phyloP scores from a whole-genome alignment of 169 alveolate species.

The Plasmodium fragile region DNA sequence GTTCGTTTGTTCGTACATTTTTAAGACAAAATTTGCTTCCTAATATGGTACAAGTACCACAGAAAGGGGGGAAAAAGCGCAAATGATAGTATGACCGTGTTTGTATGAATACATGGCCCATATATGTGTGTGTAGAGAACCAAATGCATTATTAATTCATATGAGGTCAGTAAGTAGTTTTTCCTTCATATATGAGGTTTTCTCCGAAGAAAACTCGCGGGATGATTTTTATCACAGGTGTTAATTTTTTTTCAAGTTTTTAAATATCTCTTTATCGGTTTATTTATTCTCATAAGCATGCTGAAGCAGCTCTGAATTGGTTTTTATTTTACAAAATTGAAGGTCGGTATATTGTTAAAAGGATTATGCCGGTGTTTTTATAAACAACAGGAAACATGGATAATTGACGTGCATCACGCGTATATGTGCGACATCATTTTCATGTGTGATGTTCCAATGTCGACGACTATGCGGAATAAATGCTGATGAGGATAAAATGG shows the following conservation, averaged over 20 bases:
- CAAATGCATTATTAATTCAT: background rate
- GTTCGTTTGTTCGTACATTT: background rate
- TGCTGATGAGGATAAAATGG: background rate
- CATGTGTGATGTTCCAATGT: background rate
- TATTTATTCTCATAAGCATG: background rate
- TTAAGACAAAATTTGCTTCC: background rate
- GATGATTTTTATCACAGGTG: background rate
- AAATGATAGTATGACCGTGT: background rate
- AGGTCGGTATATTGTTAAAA: background rate
- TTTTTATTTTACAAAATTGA: background rate
- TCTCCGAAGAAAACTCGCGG: background rate
- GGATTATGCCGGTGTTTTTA: background rate
- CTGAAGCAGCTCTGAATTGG: background rate
- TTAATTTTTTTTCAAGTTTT: no score
- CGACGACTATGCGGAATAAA: background rate
- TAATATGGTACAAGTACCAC: background rate
- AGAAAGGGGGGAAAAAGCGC: background rate
- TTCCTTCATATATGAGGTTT: background rate
- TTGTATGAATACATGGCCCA: background rate
- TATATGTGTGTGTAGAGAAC: background rate
- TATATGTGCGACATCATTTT: background rate
- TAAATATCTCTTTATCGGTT: no score
- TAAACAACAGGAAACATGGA: background rate
- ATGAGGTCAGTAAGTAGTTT: background rate
- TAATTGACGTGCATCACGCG: background rate